Evolutionary conservation across 2,329 filamentous ascomycete species (phyloP), one percentile per base, ranked within the genome.

Genomic region (Aspergillus ochraceoroseus): DNA sequence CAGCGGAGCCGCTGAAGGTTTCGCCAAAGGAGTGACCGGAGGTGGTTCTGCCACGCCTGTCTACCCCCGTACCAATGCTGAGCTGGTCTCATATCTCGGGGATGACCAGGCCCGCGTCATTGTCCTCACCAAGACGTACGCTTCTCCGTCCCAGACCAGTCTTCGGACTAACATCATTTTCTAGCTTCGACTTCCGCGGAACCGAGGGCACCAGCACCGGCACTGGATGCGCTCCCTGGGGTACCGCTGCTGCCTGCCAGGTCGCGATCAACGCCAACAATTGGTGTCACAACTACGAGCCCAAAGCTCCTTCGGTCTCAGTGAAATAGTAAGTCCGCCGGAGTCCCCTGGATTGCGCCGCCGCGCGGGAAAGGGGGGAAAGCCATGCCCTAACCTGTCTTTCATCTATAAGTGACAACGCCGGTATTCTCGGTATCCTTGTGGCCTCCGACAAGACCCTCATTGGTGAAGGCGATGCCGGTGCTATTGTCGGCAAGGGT

Each of bases 251-350:
- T 2, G 62, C 44, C 7, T 77, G 79, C 62, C 78, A 82, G 66
- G 52, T 71, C 28, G 74, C 78, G 48, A 80, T 82, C 58, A 76
- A 80, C 65, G 66, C 76, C 65, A 63, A 79, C 56, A 55, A 69
- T 54, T 78, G 75, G 72, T 82, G 78, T 61, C 65, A 58, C 40
- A 79, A 80, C 65, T 76, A 81, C 59, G 66, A 81, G 61, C 64
- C 74, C 38, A 65, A 67, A 23, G 72, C 75, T 2, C 68, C 72
- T 20, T 68, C 65, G 32, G 68, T 67, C 28, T 63, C 64, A 5
- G 71, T 62, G 3, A 46, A 32, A 15, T 70, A 70, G 48, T 51
- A 41, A 25, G 48, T 49, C 11, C n/a, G n/a, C n/a, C n/a, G n/a
- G n/a, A n/a, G n/a, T n/a, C n/a, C n/a, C n/a, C n/a, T n/a, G n/a